Evolutionary conservation across 768 basidiomycete species (phyloP), one percentile per base, ranked within the genome.

Genomic region (Termitomyces sp.): DNA sequence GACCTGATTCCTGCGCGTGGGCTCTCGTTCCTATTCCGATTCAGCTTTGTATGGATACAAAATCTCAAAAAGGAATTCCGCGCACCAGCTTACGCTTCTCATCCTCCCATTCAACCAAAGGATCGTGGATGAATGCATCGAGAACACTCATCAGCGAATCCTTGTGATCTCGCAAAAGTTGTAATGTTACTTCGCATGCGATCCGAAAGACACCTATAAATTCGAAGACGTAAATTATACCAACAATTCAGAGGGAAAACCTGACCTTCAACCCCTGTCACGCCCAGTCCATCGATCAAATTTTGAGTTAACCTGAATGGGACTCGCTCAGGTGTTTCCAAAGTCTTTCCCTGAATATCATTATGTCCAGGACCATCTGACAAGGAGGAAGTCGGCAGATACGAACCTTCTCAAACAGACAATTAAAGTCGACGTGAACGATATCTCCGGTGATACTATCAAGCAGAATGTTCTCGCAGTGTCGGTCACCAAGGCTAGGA

Each of bases 391-490:
- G 23, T 30, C 25, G 17, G 2, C 16, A 25, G 14, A 41, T 7
- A 57, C 72, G 40, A 53, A 90, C 94, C 82, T 92, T 96, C 62
- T 98, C 97, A 62, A 99, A 99, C 16, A 98, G 78, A 73, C 94
- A 97, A 67, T 98, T 98, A 64, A 99, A 95, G 70, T 98, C 97
- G 55, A 98, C 94, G 63, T 99, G 97, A 1, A 98, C 88, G 8
- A 90, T 82, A 65, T 96, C 95, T 2, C 97, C 97, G 0, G 86
- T 88, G 61, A 85, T 88, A 5, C 74, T 79, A 65, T 99, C 97
- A 44, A 98, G 82, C 14, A 99, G 77, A 48, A 98, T 98, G 67
- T 99, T 99, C 72, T 98, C 96, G 63, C 88, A 85, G 67, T 99
- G 97, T 40, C 97, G 81, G 70, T 99, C 97, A 12, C 97, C 97